Evolutionary conservation across 2,329 filamentous ascomycete genomes (phyloP), one percentile per base, ranked within the genome.

Genomic region (Aspergillus spinulosporus): DNA sequence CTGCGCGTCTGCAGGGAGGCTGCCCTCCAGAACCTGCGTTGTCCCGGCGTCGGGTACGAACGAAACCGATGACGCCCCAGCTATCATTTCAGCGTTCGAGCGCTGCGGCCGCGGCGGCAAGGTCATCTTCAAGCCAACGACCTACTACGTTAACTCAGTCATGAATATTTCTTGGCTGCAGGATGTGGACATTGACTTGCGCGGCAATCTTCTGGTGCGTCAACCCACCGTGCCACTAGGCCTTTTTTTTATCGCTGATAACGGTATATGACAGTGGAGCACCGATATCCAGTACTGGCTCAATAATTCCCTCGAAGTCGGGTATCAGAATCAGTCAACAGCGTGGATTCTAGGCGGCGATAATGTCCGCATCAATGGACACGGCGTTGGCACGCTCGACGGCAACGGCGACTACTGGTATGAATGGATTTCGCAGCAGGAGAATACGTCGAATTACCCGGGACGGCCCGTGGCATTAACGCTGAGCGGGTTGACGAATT

Each of bases 261-360:
- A 2, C 5, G n/a, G 5, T 21, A n/a, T 26, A 21, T 11, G n/a
- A 5, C 32, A 68, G 58, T 76, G 72, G 74, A 62, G 67, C 34
- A 72, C 69, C 0, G 62, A 76, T 47, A 71, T 76, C 7, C 43
- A 60, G n/a, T 82, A 82, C 70, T 82, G 80, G 80, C 67, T 82
- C 12, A 69, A 71, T 47, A 72, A 74, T 58, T 79, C 75, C 5
- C 66, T 79, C 8, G 66, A 72, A 0, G 77, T 82, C 5, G 77
- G 76, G 1, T 82, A 80, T 49, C 79, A 81, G 34, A 77, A 79
- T 31, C 78, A 80, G 15, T 76, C 74, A 36, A 79, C 80, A 2
- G 79, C 79, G 6, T 82, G 78, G 75, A 66, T 76, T 34, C 62
- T 83, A 1, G 81, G 81, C 1, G 82, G 81, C 1, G 74, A 74